A percentile compares a stretch with the other conserved stretches of the same genome.
These are phyloP conservation scores for Jasminum sambac DNA, from an alignment of 257 asterid genomes.

Conservation along the genomic window DNA sequence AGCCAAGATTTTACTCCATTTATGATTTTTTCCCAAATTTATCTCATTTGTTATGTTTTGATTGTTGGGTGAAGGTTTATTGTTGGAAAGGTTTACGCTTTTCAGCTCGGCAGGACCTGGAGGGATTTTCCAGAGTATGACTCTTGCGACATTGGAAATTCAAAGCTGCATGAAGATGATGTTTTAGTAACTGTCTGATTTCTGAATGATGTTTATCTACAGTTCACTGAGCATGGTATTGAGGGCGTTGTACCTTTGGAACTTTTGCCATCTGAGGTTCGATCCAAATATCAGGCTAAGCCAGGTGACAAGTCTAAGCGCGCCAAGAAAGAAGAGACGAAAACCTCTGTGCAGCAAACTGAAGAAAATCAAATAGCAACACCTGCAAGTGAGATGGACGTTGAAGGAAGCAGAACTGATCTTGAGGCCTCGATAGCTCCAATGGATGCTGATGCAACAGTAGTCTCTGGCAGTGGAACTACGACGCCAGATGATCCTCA, in stretches of 20 bases:
- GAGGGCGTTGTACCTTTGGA: constrained; percentile 98
- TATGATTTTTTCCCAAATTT: constrained; percentile 11
- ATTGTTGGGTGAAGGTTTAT: constrained; percentile 64
- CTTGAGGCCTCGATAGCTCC: constrained; percentile 51
- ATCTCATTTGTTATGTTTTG: constrained; percentile 11
- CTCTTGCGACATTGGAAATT: constrained; percentile 7
- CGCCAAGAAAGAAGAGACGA: constrained; percentile 79
- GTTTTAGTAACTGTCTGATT: background rate
- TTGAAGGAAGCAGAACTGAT: constrained; percentile 51
- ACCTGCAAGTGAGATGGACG: constrained; percentile 57
- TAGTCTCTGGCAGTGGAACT: constrained; percentile 54
- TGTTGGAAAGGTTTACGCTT: constrained; percentile 99
- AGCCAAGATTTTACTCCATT: background rate
- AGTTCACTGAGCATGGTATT: constrained; percentile 95
- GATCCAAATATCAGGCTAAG: constrained; percentile 84
- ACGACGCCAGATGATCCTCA: constrained; percentile 72
- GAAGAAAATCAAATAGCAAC: constrained; percentile 75
- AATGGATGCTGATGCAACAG: constrained; percentile 49
- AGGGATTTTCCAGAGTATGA: constrained; percentile 90
- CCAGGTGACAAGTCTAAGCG: constrained; percentile 81
- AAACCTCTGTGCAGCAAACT: constrained; percentile 52
- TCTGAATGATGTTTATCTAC: constrained; percentile 26
- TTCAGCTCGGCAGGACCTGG: constrained; percentile 97
- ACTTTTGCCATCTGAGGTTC: constrained; percentile 67
- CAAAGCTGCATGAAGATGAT: constrained; percentile 14